Conservation (phyloP, 495 filamentous ascomycete genomes). For the Hypoxylon rickii region DNA sequence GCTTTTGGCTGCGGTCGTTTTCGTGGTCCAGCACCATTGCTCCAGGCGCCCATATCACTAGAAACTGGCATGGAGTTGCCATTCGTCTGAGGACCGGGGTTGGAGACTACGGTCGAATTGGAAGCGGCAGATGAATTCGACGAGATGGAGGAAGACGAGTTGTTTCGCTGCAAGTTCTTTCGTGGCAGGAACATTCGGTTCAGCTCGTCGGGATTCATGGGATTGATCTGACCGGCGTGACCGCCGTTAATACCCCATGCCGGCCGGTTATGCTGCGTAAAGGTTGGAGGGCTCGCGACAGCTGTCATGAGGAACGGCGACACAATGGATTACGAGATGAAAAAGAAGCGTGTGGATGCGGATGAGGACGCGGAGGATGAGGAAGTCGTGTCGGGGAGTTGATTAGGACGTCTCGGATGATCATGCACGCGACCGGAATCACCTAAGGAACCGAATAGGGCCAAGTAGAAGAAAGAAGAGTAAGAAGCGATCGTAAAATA, state of each 20-base stretch:
- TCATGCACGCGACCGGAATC: conserved; percentile 32
- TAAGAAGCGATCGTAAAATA: conserved; percentile 13
- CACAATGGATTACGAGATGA: conserved; percentile 30
- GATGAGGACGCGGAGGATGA: conserved; percentile 40
- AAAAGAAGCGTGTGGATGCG: conserved; percentile 47
- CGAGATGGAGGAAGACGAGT: conserved; percentile 83
- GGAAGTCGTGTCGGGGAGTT: conserved; percentile 25
- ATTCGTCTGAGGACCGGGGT: conserved; percentile 44
- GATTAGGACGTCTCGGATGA: conserved; percentile 21
- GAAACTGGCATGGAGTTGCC: conserved; percentile 47
- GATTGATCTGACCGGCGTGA: conserved; percentile 67
- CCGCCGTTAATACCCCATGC: conserved; percentile 76
- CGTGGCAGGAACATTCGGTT: conserved; percentile 86
- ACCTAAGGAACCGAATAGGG: conserved; percentile 10
- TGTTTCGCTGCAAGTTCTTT: conserved; percentile 81
- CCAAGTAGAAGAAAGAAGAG: background rate
- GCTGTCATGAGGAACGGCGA: conserved; percentile 77
- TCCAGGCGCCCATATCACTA: conserved; percentile 52
- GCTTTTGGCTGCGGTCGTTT: conserved; percentile 67
- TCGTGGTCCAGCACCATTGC: conserved; percentile 56
- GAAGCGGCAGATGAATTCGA: conserved; percentile 70
- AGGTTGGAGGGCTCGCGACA: conserved; percentile 89
- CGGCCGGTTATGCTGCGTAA: conserved; percentile 68
- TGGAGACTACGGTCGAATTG: conserved; percentile 59
- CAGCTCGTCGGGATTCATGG: conserved; percentile 85